Evolutionary conservation across 345 rosid genomes (phyloP).

Genomic region (Zanthoxylum bungeanum): DNA sequence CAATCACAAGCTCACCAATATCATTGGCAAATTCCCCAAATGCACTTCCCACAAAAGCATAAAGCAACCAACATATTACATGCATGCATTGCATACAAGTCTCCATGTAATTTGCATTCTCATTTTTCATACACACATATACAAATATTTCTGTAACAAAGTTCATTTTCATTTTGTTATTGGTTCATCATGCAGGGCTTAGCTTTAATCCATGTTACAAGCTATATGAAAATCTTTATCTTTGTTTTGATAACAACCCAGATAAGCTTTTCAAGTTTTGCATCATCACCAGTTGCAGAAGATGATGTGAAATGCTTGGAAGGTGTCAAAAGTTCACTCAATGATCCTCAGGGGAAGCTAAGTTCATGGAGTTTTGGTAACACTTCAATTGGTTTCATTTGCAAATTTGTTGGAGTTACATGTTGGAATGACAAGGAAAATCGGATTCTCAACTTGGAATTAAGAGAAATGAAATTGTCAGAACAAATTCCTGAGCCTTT

Average conservation of each 20-base stretch:
- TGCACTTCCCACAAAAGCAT: no score
- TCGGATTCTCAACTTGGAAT: constrained; percentile 53
- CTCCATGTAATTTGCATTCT: no score
- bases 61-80: no score
- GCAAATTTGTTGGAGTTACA: constrained; percentile 75
- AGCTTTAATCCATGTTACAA: background rate
- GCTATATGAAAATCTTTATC: background rate
- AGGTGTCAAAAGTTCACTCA: constrained; percentile 42
- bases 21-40: no score
- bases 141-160: no score
- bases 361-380: constrained; percentile 61
- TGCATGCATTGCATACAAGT: no score
- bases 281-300: constrained; percentile 36
- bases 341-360: constrained; percentile 48
- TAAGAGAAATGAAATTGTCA: constrained; percentile 53
- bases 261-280: background rate
- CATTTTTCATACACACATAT: no score
- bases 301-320: constrained; percentile 72
- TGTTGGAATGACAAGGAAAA: constrained; percentile 88
- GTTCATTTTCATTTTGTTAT: no score
- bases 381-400: constrained; percentile 51
- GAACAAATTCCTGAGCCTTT: constrained; percentile 65
- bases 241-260: background rate
- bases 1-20: no score
- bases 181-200: no score